phyloP scores from a whole-genome alignment of 495 filamentous ascomycete species.

The Elasticomyces elasticus region DNA sequence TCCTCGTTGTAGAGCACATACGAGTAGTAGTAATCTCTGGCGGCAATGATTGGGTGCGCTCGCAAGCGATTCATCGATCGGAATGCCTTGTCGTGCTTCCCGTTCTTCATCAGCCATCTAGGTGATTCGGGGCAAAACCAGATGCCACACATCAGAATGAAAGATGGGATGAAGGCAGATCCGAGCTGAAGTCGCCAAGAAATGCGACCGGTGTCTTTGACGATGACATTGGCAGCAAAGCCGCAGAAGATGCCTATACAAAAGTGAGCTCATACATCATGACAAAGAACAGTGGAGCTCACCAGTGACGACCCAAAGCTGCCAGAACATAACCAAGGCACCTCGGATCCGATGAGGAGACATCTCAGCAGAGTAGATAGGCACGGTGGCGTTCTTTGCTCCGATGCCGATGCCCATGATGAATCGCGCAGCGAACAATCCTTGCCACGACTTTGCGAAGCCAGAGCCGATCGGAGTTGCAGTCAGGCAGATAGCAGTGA shows the following conservation, averaged over 20 bases:
- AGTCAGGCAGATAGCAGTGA: constrained; percentile 35
- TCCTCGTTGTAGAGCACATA: constrained; percentile 21
- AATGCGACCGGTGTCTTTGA: constrained; percentile 23
- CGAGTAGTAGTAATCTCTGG: constrained; percentile 45
- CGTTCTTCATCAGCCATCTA: constrained; percentile 20
- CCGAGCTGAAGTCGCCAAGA: constrained; percentile 36
- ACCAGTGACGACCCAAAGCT: constrained; percentile 35
- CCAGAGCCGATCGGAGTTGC: constrained; percentile 42
- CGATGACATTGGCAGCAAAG: constrained; percentile 32
- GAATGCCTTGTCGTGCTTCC: constrained; percentile 30
- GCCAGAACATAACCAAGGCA: constrained; percentile 54
- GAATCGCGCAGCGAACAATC: constrained; percentile 48
- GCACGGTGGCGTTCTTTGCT: constrained; percentile 49
- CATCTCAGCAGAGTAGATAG: constrained; percentile 50
- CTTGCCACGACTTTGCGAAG: constrained; percentile 42
- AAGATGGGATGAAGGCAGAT: constrained; percentile 37
- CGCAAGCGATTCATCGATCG: constrained; percentile 38
- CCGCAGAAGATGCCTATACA: constrained; percentile 28
- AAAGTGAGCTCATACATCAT: neutral
- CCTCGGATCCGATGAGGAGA: constrained; percentile 48
- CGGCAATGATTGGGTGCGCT: constrained; percentile 39
- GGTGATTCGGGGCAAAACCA: constrained; percentile 30
- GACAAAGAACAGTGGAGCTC: neutral
- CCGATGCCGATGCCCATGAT: constrained; percentile 52
- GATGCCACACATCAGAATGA: constrained; percentile 24